A percentile compares a stretch with the other conserved stretches of the same genome.
Evolutionary conservation across 176 grass and related monocot species (phyloP).

Genomic region (Chrysopogon serrulatus): DNA sequence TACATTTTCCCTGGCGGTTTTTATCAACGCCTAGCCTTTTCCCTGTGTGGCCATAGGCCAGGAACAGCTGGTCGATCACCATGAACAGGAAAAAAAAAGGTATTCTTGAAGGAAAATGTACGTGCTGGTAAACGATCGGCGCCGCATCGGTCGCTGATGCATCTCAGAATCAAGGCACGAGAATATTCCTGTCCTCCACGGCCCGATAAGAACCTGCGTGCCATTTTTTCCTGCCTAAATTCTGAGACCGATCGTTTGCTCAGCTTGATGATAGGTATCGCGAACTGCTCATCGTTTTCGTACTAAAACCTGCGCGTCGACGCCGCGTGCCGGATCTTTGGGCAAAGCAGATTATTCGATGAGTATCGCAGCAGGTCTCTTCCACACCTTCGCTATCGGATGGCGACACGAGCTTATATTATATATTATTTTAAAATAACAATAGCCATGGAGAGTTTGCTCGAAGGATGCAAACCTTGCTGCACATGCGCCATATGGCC

Average conservation of each 20-base stretch:
- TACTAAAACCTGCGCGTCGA: neutral
- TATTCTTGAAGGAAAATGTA: neutral
- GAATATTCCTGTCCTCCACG: slow-evolving; percentile 8
- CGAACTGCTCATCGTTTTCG: slow-evolving; percentile 22
- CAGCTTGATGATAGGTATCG: neutral
- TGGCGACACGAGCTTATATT: neutral
- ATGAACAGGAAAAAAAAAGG: too few relatives aligned
- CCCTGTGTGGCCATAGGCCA: neutral
- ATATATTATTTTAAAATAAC: too few relatives aligned
- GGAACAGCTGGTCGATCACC: neutral
- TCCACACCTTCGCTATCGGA: neutral
- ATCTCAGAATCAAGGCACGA: neutral
- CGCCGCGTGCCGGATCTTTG: neutral
- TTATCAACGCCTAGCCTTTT: neutral
- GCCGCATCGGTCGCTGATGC: neutral
- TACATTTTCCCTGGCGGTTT: neutral
- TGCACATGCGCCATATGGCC: too few relatives aligned
- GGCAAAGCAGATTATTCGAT: neutral
- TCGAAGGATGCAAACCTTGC: neutral
- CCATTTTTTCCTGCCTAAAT: neutral
- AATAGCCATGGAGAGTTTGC: neutral
- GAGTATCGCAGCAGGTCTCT: slow-evolving; percentile 7
- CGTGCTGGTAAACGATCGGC: neutral
- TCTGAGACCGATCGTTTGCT: neutral
- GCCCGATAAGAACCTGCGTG: neutral